These are phyloP conservation scores for Globisporangium orthogonon DNA, from an alignment of 352 stramenopile genomes.

Conservation along the genomic window DNA sequence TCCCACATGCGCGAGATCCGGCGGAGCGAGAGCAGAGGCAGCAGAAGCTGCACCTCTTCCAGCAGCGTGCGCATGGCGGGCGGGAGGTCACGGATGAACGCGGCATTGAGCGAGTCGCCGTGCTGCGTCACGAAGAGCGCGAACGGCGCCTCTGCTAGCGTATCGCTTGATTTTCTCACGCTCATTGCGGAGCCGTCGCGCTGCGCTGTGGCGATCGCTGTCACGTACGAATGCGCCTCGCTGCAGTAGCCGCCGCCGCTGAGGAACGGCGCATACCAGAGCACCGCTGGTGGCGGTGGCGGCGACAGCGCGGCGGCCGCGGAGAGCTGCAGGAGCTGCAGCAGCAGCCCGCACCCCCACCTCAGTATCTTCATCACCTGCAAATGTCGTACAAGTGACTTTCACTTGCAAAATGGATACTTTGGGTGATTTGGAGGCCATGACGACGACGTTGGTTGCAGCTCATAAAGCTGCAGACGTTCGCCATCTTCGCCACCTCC, in stretches of 20 bases:
- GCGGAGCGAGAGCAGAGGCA: no score
- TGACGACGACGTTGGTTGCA: no score
- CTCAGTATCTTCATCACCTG: background rate
- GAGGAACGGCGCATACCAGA: constrained; percentile 90
- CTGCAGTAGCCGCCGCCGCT: constrained; percentile 90
- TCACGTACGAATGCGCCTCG: constrained; percentile 86
- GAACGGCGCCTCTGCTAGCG: constrained; percentile 22
- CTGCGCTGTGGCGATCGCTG: constrained; percentile 43
- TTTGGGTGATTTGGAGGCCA: no score
- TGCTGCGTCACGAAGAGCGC: constrained; percentile 58
- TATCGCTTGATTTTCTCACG: no score
- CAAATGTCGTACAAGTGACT: background rate
- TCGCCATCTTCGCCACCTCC: no score
- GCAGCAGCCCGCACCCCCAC: background rate
- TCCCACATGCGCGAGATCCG: no score
- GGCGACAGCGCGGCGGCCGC: background rate
- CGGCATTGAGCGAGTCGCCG: constrained; percentile 56
- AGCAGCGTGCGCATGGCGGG: constrained; percentile 36
- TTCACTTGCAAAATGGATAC: no score
- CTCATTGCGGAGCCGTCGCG: background rate
- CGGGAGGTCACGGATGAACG: constrained; percentile 57
- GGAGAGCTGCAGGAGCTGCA: background rate
- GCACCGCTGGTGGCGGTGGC: constrained; percentile 29
- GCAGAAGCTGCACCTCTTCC: constrained; percentile 20
- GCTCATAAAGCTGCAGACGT: no score